Conservation (phyloP, 2,329 filamentous ascomycete genomes). For the Colletotrichum higginsianum region DNA sequence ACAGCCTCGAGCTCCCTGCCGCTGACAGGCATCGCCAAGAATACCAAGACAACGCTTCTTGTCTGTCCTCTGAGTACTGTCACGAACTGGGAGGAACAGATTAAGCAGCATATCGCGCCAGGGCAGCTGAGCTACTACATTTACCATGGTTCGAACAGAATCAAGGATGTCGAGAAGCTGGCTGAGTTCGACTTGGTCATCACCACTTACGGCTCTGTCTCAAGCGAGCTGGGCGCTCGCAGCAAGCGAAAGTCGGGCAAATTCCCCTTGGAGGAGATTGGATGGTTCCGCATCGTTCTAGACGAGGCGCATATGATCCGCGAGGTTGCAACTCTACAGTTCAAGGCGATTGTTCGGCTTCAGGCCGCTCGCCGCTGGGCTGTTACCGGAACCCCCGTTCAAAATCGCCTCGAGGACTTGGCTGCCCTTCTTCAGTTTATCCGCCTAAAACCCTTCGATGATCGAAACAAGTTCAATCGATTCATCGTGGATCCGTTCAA, state of each 20-base stretch:
- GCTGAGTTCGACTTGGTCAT: slow-evolving; percentile 86
- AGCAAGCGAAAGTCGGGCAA: slow-evolving; percentile 71
- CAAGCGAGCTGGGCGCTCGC: slow-evolving; percentile 80
- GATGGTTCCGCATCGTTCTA: slow-evolving; percentile 94
- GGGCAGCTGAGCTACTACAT: slow-evolving; percentile 80
- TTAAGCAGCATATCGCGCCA: slow-evolving; percentile 82
- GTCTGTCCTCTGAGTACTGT: slow-evolving; percentile 93
- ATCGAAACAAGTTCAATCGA: slow-evolving; percentile 80
- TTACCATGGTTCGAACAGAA: slow-evolving; percentile 87
- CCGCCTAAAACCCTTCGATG: slow-evolving; percentile 87
- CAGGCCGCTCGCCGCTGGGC: slow-evolving; percentile 91
- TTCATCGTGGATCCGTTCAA: slow-evolving; percentile 91
- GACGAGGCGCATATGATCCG: slow-evolving; percentile 97
- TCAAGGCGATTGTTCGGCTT: slow-evolving; percentile 86
- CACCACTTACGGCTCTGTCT: slow-evolving; percentile 92
- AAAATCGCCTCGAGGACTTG: slow-evolving; percentile 93
- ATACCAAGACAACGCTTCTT: slow-evolving; percentile 85
- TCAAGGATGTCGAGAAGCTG: slow-evolving; percentile 77
- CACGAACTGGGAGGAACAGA: slow-evolving; percentile 95
- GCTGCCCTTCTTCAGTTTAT: slow-evolving; percentile 90
- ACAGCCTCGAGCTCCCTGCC: slow-evolving; percentile 58
- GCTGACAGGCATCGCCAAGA: slow-evolving; percentile 70
- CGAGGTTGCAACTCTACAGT: slow-evolving; percentile 84
- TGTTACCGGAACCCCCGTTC: slow-evolving; percentile 96
- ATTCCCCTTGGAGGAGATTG: slow-evolving; percentile 81